phyloP scores from a whole-genome alignment of 1,284 basidiomycete genomes.

The Cutaneotrichosporon arboriforme region DNA sequence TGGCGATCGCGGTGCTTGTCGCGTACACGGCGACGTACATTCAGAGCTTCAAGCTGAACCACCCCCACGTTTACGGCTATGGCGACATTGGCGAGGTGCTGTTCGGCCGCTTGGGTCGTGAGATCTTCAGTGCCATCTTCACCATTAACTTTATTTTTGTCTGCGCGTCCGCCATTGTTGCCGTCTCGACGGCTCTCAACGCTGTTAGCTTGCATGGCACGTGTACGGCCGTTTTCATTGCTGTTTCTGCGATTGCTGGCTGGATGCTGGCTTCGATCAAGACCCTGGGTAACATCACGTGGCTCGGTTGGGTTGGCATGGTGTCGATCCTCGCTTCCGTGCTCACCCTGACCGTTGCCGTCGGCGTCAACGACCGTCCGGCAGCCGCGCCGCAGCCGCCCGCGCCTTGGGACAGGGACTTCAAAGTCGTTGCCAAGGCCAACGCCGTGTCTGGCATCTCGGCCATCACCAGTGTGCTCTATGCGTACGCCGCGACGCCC shows the following conservation, averaged over 20 bases:
- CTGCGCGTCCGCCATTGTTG: constrained; percentile 26
- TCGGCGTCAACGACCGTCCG: constrained; percentile 43
- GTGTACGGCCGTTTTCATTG: constrained; percentile 43
- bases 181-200: constrained; percentile 46
- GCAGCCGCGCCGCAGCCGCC: constrained; percentile 26
- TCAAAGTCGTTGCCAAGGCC: constrained; percentile 18
- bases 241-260: constrained; percentile 30
- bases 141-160: constrained; percentile 17
- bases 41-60: constrained; percentile 29
- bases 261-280: constrained; percentile 36
- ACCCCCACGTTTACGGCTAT: constrained; percentile 25
- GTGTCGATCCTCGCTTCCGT: constrained; percentile 36
- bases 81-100: constrained; percentile 26
- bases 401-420: constrained; percentile 28
- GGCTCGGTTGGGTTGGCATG: constrained; percentile 43
- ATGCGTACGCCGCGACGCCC: constrained; percentile 34
- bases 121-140: constrained; percentile 4
- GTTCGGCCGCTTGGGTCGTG: constrained; percentile 20
- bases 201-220: constrained; percentile 40
- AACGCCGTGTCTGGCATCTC: constrained; percentile 39
- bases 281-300: constrained; percentile 42
- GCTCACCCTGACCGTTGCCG: constrained; percentile 44
- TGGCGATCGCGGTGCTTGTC: constrained; percentile 30
- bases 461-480: constrained; percentile 39
- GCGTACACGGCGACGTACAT: constrained; percentile 31